These are phyloP conservation scores for Corymbia calophylla DNA, from an alignment of 441 rosid species.

Conservation along the genomic window DNA sequence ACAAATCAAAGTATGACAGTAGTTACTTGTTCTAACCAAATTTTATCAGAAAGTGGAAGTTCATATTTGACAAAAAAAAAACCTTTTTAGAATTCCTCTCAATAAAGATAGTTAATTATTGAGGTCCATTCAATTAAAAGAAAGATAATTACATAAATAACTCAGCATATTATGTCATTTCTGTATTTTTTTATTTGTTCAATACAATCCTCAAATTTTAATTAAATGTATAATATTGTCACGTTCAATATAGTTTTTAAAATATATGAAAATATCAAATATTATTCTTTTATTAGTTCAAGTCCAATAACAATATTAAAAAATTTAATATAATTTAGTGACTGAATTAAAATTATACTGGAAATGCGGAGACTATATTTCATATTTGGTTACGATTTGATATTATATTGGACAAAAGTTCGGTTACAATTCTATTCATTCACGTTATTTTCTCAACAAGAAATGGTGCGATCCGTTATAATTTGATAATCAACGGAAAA, in stretches of 20 bases:
- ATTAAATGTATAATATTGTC: accelerated
- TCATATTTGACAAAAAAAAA: neutral
- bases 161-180: accelerated
- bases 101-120: neutral
- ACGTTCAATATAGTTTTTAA: too few species aligned
- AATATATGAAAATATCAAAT: too few species aligned
- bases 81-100: neutral
- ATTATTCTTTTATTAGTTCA: too few species aligned
- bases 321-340: too few species aligned
- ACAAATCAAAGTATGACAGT: accelerated
- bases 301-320: accelerated
- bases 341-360: too few species aligned
- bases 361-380: accelerated
- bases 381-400: too few species aligned
- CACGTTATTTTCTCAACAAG: too few species aligned
- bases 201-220: accelerated
- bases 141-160: too few species aligned
- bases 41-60: neutral
- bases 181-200: too few species aligned
- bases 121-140: too few species aligned
- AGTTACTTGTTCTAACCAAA: neutral
- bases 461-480: neutral
- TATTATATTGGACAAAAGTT: too few species aligned
- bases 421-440: too few species aligned
- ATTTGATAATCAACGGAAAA: neutral